phyloP scores from a whole-genome alignment of 2,329 filamentous ascomycete genomes.

The Cucurbitaria berberidis region DNA sequence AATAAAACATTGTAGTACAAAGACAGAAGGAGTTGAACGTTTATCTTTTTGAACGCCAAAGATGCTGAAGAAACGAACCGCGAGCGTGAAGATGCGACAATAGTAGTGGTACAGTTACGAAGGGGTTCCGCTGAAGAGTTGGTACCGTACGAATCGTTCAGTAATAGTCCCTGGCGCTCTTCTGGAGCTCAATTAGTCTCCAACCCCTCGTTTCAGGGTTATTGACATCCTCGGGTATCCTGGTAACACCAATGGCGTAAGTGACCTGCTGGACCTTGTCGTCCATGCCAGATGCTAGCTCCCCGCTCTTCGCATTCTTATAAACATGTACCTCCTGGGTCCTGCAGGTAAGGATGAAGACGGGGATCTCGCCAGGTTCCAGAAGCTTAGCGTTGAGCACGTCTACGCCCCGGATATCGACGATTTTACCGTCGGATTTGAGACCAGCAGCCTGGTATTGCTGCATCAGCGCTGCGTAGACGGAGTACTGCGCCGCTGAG shows the following conservation, averaged over 20 bases:
- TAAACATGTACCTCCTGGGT: constrained; percentile 99
- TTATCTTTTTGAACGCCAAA: constrained; percentile 42
- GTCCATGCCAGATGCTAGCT: constrained; percentile 96
- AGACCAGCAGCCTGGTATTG: constrained; percentile 94
- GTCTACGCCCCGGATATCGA: constrained; percentile 95
- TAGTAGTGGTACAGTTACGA: constrained; percentile 22
- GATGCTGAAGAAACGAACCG: constrained; percentile 31
- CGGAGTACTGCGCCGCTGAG: constrained; percentile 92
- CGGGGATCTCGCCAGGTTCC: constrained; percentile 85
- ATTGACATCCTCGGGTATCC: constrained; percentile 92
- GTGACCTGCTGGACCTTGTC: constrained; percentile 98
- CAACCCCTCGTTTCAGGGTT: constrained; percentile 97
- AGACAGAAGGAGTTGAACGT: not conserved
- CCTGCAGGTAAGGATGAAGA: constrained; percentile 95
- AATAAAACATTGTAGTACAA: constrained; percentile 14
- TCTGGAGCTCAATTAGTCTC: constrained; percentile 98
- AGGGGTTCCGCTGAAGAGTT: not conserved
- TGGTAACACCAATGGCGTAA: constrained; percentile 94
- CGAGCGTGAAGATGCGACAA: constrained; percentile 21
- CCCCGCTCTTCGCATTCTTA: constrained; percentile 84
- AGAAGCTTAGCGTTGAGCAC: constrained; percentile 80
- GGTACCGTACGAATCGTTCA: constrained; percentile 50
- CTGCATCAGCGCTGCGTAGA: constrained; percentile 95
- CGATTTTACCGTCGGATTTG: constrained; percentile 91
- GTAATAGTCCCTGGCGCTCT: constrained; percentile 91